These are phyloP conservation scores for Didymella arachidicola DNA, from an alignment of 2,329 filamentous ascomycete species.

Conservation along the genomic window DNA sequence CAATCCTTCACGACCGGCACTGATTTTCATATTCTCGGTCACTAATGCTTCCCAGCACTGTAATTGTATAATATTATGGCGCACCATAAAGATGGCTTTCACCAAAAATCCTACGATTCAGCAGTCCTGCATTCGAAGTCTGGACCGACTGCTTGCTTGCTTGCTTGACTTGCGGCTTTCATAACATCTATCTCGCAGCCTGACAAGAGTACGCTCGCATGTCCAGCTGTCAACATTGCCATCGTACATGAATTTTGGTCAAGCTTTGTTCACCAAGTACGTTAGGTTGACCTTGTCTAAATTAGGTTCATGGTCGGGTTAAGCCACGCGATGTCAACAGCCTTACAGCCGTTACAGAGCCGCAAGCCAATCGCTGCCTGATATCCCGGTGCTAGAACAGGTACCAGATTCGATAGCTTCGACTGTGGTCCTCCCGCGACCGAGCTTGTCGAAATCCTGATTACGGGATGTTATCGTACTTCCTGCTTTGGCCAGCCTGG, in stretches of 20 bases:
- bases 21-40: background rate
- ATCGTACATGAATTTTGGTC: background rate
- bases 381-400: background rate
- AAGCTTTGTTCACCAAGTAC: constrained; percentile 1
- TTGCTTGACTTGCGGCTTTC: background rate
- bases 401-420: constrained; percentile 5
- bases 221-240: background rate
- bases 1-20: background rate
- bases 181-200: background rate
- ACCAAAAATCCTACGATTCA: background rate
- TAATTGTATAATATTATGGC: background rate
- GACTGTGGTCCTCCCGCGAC: background rate
- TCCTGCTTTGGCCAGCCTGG: background rate
- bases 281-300: background rate
- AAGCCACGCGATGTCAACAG: constrained; percentile 2
- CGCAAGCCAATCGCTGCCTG: background rate
- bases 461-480: background rate
- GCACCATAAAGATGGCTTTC: background rate
- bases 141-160: background rate
- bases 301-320: background rate
- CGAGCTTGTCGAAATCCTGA: background rate
- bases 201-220: background rate
- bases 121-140: background rate
- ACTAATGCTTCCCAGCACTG: background rate
- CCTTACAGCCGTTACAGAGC: constrained; percentile 7